Conservation (phyloP, 495 filamentous ascomycete genomes). For the Wilcoxina mikolae region DNA sequence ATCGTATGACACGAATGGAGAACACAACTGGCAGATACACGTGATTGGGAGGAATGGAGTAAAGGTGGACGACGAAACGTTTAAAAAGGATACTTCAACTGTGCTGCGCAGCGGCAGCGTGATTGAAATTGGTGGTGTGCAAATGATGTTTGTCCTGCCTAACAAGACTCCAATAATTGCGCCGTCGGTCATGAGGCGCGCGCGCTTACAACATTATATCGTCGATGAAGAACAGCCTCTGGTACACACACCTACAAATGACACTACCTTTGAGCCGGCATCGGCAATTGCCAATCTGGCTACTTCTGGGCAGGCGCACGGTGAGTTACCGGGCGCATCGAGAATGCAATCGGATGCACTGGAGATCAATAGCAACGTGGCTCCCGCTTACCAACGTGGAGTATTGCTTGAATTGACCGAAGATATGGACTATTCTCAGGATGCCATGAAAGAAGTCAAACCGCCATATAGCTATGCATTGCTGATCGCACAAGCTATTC, state of each 20-base stretch:
- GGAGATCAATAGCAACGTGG: neutral
- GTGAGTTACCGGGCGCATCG: neutral
- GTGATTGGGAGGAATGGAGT: conserved; percentile 86
- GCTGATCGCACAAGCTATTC: conserved; percentile 89
- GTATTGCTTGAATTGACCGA: conserved; percentile 56
- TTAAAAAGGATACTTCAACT: conserved; percentile 50
- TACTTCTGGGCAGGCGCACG: neutral
- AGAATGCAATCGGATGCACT: neutral
- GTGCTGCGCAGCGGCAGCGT: conserved; percentile 68
- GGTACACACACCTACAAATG: neutral
- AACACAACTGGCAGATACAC: conserved; percentile 58
- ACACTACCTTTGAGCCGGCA: neutral
- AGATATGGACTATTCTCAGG: conserved; percentile 70
- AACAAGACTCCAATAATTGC: conserved; percentile 42
- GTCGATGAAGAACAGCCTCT: conserved; percentile 29
- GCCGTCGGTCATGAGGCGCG: conserved; percentile 38
- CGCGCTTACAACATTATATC: conserved; percentile 30
- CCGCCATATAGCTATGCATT: conserved; percentile 93
- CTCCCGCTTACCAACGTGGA: conserved; percentile 45
- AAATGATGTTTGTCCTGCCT: conserved; percentile 98
- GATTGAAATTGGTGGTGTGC: conserved; percentile 74
- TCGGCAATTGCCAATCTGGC: neutral
- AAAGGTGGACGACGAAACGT: conserved; percentile 53
- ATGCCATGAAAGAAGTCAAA: conserved; percentile 74
- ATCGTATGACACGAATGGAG: conserved; percentile 46